Percentiles rank a stretch among this genome's conserved stretches.
Evolutionary conservation across 805 yeast species (phyloP).

Genomic region (Dipodascus albidus): DNA sequence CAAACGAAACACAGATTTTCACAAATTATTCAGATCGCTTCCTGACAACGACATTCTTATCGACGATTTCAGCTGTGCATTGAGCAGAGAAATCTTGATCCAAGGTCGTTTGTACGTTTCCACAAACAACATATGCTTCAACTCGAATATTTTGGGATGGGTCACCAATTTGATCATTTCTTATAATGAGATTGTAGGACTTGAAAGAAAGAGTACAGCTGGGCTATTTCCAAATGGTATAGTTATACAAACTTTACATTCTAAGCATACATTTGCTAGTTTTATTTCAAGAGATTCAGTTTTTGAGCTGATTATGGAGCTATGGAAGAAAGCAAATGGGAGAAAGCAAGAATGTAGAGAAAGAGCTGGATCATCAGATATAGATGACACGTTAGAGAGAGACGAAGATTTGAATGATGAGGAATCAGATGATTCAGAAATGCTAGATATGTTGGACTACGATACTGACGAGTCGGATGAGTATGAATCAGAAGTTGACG

Average conservation of each 20-base stretch:
- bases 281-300: slow-evolving; percentile 75
- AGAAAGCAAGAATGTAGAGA: slow-evolving; percentile 10
- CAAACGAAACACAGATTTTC: slow-evolving; percentile 67
- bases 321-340: slow-evolving; percentile 41
- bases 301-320: slow-evolving; percentile 51
- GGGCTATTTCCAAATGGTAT: slow-evolving; percentile 90
- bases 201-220: slow-evolving; percentile 78
- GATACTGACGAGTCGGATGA: not conserved
- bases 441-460: not conserved
- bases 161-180: slow-evolving; percentile 69
- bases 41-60: slow-evolving; percentile 60
- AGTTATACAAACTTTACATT: slow-evolving; percentile 48
- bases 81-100: slow-evolving; percentile 71
- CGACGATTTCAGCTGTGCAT: slow-evolving; percentile 85
- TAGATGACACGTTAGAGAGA: slow-evolving; percentile 17
- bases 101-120: slow-evolving; percentile 84
- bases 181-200: slow-evolving; percentile 52
- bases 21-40: slow-evolving; percentile 54
- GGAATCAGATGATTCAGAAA: not conserved
- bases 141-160: slow-evolving; percentile 84
- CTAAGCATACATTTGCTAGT: slow-evolving; percentile 73
- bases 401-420: slow-evolving; percentile 14
- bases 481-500: not conserved
- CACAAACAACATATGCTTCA: slow-evolving; percentile 70
- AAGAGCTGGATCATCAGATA: slow-evolving; percentile 28